Conservation (phyloP, 441 rosid genomes). For the Brassica hybrid region DNA sequence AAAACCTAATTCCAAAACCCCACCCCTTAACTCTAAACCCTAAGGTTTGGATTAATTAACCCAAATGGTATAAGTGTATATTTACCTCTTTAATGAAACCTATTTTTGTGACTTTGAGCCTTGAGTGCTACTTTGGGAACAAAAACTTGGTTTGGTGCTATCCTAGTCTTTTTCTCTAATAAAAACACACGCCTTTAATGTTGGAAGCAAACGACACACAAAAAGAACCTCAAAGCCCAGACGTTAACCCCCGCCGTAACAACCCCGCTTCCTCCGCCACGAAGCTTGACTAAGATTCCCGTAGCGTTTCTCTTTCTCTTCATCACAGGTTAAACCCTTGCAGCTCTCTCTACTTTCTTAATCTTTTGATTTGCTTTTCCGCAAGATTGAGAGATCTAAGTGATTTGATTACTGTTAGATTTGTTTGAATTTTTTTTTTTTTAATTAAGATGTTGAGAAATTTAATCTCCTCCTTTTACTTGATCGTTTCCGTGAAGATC, state of each 20-base stretch:
- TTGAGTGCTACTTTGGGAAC: too few relatives aligned
- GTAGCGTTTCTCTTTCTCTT: not conserved
- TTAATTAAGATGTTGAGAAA: not conserved
- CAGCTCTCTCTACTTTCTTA: conserved; percentile 29
- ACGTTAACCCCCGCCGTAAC: conserved; percentile 40
- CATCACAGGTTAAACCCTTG: conserved; percentile 31
- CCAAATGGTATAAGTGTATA: too few relatives aligned
- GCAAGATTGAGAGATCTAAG: conserved; percentile 30
- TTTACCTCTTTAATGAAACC: too few relatives aligned
- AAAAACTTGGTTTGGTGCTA: too few relatives aligned
- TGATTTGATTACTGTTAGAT: conserved; percentile 16
- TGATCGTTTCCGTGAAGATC: conserved; percentile 26
- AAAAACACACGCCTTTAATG: conserved; percentile 24
- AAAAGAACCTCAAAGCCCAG: conserved; percentile 21
- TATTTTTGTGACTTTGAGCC: too few relatives aligned
- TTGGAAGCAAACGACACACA: conserved; percentile 36
- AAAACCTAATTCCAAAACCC: too few relatives aligned
- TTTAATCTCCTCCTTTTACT: conserved; percentile 29
- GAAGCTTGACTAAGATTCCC: conserved; percentile 25
- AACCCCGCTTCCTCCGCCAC: conserved; percentile 16
- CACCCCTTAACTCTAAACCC: too few relatives aligned
- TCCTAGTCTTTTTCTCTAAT: too few relatives aligned
- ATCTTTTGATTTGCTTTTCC: not conserved
- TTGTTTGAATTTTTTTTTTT: not conserved
- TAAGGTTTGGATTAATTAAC: too few relatives aligned